A percentile compares a stretch with the other conserved stretches of the same genome.
Conservation (phyloP, 2,329 filamentous ascomycete genomes). For the Massarina eburnea region DNA sequence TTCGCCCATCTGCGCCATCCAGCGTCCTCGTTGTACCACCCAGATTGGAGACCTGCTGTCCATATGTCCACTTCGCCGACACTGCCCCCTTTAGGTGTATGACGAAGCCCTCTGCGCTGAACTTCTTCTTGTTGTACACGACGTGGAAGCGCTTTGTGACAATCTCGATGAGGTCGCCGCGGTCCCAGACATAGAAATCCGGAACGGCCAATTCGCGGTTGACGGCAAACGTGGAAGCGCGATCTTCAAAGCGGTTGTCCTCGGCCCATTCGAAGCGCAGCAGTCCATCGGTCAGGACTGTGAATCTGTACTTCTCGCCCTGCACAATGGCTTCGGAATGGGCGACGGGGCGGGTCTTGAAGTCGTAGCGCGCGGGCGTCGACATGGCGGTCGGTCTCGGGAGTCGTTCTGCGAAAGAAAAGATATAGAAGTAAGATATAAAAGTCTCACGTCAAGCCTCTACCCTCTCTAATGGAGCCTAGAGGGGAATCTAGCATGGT, state of each 20-base stretch:
- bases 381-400: slow-evolving; percentile 23
- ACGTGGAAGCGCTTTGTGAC: slow-evolving; percentile 59
- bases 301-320: slow-evolving; percentile 60
- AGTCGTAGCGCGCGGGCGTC: slow-evolving; percentile 44
- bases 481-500: slow-evolving; percentile 17
- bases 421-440: background rate
- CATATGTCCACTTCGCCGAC: slow-evolving; percentile 55
- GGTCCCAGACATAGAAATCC: slow-evolving; percentile 53
- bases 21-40: slow-evolving; percentile 58
- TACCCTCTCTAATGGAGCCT: slow-evolving; percentile 5
- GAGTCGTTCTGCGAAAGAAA: background rate
- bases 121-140: slow-evolving; percentile 60
- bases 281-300: slow-evolving; percentile 58
- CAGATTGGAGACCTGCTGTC: slow-evolving; percentile 45
- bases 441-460: slow-evolving; percentile 12
- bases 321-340: slow-evolving; percentile 50
- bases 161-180: slow-evolving; percentile 54
- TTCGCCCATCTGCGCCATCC: slow-evolving; percentile 56
- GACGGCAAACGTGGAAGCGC: slow-evolving; percentile 63
- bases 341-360: slow-evolving; percentile 49
- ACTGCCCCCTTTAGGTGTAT: slow-evolving; percentile 50
- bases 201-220: slow-evolving; percentile 54
- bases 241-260: slow-evolving; percentile 63
- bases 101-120: slow-evolving; percentile 54
- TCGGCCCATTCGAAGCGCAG: slow-evolving; percentile 64